Evolutionary conservation across 2,329 filamentous ascomycete genomes (phyloP), one percentile per base, ranked within the genome.

Genomic region (Hypoxylon sp.): DNA sequence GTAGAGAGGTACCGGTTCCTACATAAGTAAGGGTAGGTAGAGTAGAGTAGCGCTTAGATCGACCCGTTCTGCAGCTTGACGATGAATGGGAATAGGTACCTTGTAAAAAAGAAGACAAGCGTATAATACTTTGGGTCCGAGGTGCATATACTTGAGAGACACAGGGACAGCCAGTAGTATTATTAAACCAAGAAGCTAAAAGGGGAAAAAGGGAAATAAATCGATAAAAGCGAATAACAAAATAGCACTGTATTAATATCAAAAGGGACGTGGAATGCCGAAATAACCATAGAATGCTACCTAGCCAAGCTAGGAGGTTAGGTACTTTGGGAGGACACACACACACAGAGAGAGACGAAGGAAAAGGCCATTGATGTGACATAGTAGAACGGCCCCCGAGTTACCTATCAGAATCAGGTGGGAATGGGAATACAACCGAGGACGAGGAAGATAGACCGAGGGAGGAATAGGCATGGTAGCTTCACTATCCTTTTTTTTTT

Each of bases 1-100:
- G 48, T 55, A 51, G 51, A 51, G 35, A 66, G 55, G 66, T 70
- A 69, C 62, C 56, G 52, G 47, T 60, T 35, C 62, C 50, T 61
- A 48, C 51, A 62, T 60, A 52, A 65, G 61, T 51, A 68, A 57
- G 62, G 69, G 68, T 71, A 69, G 51, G 69, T 52, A 71, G 69
- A 50, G 62, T 66, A 68, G 68, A 65, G 69, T 68, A 68, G 63
- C 68, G 69, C 61, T 72, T 72, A 69, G 71, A 73, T 73, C 71
- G 69, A 72, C 63, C 65, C 67, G 67, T 72, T 64, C 67, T 70
- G 70, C 67, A 70, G 66, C 65, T 70, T 72, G 69, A 67, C 62
- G 62, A 73, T 62, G 67, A 67, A 67, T 65, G 54, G 61, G 68
- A 65, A 65, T 50, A 62, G 52, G 62, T 72, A 67, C 71, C 61